Percentiles rank a stretch among this genome's conserved stretches.
Conservation (phyloP, 441 rosid species). For the Populus hybrid region DNA sequence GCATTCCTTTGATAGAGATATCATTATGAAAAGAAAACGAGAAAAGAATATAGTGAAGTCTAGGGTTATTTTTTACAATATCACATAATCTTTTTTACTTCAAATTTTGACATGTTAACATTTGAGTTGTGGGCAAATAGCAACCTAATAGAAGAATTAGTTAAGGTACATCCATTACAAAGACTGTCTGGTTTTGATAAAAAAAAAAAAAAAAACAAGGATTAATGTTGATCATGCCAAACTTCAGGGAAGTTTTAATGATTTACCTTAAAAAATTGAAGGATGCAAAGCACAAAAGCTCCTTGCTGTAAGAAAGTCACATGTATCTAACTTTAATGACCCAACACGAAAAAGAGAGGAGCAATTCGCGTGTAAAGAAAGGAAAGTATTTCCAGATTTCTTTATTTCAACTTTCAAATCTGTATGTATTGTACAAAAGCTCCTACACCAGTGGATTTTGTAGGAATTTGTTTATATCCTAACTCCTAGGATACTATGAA, state of each 20-base stretch:
- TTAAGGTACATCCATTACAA: too few relatives aligned
- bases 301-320: background rate
- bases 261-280: background rate
- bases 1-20: too few relatives aligned
- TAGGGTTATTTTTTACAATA: too few relatives aligned
- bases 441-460: background rate
- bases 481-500: background rate
- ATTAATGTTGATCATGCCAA: background rate
- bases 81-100: too few relatives aligned
- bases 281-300: background rate
- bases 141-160: too few relatives aligned
- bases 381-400: background rate
- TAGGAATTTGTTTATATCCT: background rate
- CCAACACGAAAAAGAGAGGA: background rate
- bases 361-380: slow-evolving; percentile 1
- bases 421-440: background rate
- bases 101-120: too few relatives aligned
- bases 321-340: background rate
- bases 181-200: too few relatives aligned
- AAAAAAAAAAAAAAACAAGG: too few relatives aligned
- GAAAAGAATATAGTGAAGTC: too few relatives aligned
- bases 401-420: slow-evolving; percentile 2
- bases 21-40: too few relatives aligned
- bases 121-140: too few relatives aligned
- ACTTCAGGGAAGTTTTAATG: background rate